phyloP scores from a whole-genome alignment of 2,329 filamentous ascomycete species.

The Apiospora koreana region DNA sequence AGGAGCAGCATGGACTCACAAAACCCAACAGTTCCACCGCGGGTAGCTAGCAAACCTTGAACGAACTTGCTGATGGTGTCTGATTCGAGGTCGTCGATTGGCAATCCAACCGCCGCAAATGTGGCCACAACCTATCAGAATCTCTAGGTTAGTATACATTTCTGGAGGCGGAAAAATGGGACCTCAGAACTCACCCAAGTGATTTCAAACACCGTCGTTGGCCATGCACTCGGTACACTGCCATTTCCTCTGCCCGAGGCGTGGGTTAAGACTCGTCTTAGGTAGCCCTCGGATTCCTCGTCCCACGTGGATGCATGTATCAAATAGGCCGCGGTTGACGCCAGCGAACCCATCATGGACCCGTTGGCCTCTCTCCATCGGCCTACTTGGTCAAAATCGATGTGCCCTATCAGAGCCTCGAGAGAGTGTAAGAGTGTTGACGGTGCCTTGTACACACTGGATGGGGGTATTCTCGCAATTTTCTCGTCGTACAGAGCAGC shows the following conservation, averaged over 20 bases:
- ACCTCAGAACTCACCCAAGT: slow-evolving; percentile 15
- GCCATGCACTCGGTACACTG: slow-evolving; percentile 23
- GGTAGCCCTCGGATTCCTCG: slow-evolving; percentile 21
- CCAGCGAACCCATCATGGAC: slow-evolving; percentile 39
- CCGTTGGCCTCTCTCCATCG: slow-evolving; percentile 32
- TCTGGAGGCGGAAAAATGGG: too few species aligned
- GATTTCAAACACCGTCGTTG: slow-evolving; percentile 22
- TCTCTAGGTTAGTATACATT: too few species aligned
- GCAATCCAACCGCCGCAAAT: too few species aligned
- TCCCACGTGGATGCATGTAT: slow-evolving; percentile 24
- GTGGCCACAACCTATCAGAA: too few species aligned
- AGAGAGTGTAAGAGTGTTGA: slow-evolving; percentile 33
- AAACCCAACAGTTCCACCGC: too few species aligned
- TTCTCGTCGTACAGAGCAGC: too few species aligned
- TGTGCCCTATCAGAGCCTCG: slow-evolving; percentile 37
- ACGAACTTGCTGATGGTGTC: too few species aligned
- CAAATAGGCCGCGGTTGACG: slow-evolving; percentile 37
- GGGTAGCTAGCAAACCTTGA: too few species aligned
- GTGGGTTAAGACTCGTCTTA: slow-evolving; percentile 20
- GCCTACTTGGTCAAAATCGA: slow-evolving; percentile 37
- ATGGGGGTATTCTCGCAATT: too few species aligned
- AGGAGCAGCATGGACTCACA: too few species aligned
- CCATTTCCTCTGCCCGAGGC: slow-evolving; percentile 19
- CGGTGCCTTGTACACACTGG: too few species aligned
- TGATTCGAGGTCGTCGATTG: too few species aligned